Evolutionary conservation across 106 monocot species (phyloP), one percentile per base, ranked within the genome.

Genomic region (Posidonia australis): DNA sequence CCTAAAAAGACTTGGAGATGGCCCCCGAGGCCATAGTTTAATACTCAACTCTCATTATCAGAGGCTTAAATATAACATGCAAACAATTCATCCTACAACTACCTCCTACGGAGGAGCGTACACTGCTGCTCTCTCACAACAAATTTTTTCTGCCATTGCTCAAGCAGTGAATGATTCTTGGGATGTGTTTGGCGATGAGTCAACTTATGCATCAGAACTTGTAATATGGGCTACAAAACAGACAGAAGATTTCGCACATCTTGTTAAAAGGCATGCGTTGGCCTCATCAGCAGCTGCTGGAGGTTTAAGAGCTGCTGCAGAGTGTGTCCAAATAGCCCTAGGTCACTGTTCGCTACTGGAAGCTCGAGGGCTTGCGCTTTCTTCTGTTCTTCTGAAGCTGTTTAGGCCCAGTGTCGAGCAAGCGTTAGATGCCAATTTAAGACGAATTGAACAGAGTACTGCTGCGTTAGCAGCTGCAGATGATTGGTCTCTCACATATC

Each of bases 41-140:
- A 71, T 96, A 72, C 76, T 96, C 27, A 81, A 78, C 78, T 80
- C 87, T 65, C 96, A 96, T 76, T 48, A 82, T 47, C 82, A 87
- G 62, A 90, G 80, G 54, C 90, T 90, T 78, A 84, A 87, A 23
- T 80, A 81, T 62, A 90, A 87, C 67, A 84, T 96, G 90, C 90
- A 90, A 63, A 87, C 55, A 48, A 87, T 96, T 76, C 86, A 84
- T 69, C 96, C 96, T 11, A 84, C 87, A 27, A 90, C 80, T 77
- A 87, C 90, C 69, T 84, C 90, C 26, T 90, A 90, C 73, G 96
- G 96, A 51, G 96, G 96, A 75, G 84, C 90, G 58, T 90, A 96
- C 44, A 96, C 90, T 52, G 81, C 86, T 76, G 84, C 90, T 25
- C 82, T 96, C 12, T 87, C 96, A 28, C 90, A 96, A 43, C 90